Conservation (phyloP, 1,139 yeast genomes). For the Groenewaldozyma sp. region DNA sequence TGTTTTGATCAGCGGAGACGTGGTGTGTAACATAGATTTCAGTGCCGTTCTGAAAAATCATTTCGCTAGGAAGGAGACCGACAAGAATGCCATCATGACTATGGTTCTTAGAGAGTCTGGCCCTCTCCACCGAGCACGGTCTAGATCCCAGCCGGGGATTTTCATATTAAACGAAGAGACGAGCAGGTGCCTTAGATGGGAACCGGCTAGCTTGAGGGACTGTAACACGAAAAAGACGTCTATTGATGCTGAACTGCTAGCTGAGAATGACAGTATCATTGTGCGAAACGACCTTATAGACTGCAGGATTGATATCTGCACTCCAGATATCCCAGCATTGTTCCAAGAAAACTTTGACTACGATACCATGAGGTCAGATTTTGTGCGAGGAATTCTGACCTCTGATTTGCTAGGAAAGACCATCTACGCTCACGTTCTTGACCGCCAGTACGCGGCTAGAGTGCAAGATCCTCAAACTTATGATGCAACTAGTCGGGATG, state of each 20-base stretch:
- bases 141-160: conserved; percentile 68
- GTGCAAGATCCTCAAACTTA: conserved; percentile 92
- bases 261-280: conserved; percentile 65
- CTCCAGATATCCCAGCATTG: conserved; percentile 90
- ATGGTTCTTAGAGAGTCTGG: conserved; percentile 86
- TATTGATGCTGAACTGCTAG: conserved; percentile 78
- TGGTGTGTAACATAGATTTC: conserved; percentile 82
- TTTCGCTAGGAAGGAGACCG: conserved; percentile 54
- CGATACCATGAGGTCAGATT: conserved; percentile 76
- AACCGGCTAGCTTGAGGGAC: conserved; percentile 32
- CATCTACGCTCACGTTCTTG: conserved; percentile 73
- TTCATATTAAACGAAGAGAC: conserved; percentile 70
- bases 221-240: conserved; percentile 34
- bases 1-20: conserved; percentile 84
- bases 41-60: conserved; percentile 65
- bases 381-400: conserved; percentile 81
- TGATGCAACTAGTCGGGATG: conserved; percentile 84
- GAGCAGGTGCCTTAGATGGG: conserved; percentile 74
- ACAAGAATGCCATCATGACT: conserved; percentile 85
- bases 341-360: conserved; percentile 96
- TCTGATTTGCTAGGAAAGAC: conserved; percentile 87
- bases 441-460: conserved; percentile 80
- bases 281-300: conserved; percentile 89
- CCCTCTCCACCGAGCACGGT: conserved; percentile 69
- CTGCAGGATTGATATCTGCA: conserved; percentile 91